These are phyloP conservation scores for Rhytidhysteron rufulum DNA, from an alignment of 2,329 filamentous ascomycete genomes.

Conservation along the genomic window DNA sequence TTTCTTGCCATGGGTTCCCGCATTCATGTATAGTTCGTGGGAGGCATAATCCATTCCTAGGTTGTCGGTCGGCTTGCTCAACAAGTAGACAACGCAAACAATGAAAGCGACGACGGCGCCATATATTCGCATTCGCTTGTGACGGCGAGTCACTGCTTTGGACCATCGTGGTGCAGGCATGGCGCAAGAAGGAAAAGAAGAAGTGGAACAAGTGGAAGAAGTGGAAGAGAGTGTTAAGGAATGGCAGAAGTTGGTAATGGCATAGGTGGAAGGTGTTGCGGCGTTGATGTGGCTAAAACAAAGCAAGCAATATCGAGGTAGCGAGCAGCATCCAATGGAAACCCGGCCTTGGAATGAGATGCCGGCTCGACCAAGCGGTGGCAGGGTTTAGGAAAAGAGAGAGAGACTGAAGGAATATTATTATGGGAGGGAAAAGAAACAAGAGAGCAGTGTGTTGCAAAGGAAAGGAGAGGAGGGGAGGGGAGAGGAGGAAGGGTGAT, in stretches of 20 bases:
- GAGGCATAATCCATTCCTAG: slow-evolving; percentile 24
- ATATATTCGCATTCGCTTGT: slow-evolving; percentile 24
- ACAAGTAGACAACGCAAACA: slow-evolving; percentile 26
- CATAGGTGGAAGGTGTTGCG: slow-evolving; percentile 69
- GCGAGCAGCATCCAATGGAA: neutral
- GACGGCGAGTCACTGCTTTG: slow-evolving; percentile 27
- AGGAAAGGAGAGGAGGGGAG: too few species aligned
- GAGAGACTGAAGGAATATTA: too few species aligned
- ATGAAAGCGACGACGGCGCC: slow-evolving; percentile 12
- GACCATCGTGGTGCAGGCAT: slow-evolving; percentile 24
- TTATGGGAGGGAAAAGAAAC: too few species aligned
- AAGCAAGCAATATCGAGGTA: too few species aligned
- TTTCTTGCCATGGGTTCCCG: slow-evolving; percentile 11
- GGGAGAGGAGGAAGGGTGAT: too few species aligned
- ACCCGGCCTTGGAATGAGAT: neutral
- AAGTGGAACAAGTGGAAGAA: too few species aligned
- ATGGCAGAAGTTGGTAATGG: slow-evolving; percentile 16
- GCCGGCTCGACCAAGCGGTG: neutral
- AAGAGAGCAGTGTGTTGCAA: too few species aligned
- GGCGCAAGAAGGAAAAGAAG: too few species aligned
- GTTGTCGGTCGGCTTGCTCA: slow-evolving; percentile 23
- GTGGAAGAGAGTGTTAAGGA: slow-evolving; percentile 22
- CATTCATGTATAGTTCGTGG: slow-evolving; percentile 31
- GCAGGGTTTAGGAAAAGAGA: too few species aligned
- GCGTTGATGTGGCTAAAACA: neutral